phyloP scores from a whole-genome alignment of 306 rosid species.

The Herpetospermum pedunculosum region DNA sequence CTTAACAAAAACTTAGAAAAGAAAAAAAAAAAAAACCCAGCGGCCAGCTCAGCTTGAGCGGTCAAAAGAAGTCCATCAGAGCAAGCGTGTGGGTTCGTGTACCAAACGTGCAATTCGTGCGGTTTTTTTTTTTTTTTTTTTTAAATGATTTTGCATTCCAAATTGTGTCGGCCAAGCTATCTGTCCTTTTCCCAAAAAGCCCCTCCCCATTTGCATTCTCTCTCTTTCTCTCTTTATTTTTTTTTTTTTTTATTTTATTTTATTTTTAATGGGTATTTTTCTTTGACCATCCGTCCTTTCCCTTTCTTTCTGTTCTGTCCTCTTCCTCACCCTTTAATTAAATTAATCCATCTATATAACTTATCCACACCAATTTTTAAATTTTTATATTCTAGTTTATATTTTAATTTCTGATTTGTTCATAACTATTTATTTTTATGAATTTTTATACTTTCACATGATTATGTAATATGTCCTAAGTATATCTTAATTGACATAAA shows the following conservation, averaged over 20 bases:
- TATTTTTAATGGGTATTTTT: background rate
- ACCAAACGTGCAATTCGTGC: conserved; percentile 10
- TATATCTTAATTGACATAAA: too few species aligned
- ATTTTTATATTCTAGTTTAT: background rate
- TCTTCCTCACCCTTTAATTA: background rate
- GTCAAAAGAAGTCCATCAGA: background rate
- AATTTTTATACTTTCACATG: too few species aligned
- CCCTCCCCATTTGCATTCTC: background rate
- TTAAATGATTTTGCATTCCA: background rate
- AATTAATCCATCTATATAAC: background rate
- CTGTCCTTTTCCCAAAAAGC: background rate
- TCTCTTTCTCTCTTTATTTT: background rate
- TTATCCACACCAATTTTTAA: background rate
- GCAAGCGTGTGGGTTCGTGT: conserved; percentile 8
- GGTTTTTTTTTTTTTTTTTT: background rate
- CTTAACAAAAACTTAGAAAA: too few species aligned
- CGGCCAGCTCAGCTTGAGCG: background rate
- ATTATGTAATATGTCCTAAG: too few species aligned
- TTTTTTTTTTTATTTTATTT: background rate
- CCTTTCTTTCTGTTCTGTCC: background rate
- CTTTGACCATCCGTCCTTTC: background rate
- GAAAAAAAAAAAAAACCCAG: background rate
- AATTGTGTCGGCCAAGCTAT: background rate
- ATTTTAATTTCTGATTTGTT: background rate
- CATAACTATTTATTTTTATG: background rate